Percentiles rank a stretch among this genome's conserved stretches.
Evolutionary conservation across 2,329 filamentous ascomycete genomes (phyloP).

Genomic region (Aspergillus neoniger): DNA sequence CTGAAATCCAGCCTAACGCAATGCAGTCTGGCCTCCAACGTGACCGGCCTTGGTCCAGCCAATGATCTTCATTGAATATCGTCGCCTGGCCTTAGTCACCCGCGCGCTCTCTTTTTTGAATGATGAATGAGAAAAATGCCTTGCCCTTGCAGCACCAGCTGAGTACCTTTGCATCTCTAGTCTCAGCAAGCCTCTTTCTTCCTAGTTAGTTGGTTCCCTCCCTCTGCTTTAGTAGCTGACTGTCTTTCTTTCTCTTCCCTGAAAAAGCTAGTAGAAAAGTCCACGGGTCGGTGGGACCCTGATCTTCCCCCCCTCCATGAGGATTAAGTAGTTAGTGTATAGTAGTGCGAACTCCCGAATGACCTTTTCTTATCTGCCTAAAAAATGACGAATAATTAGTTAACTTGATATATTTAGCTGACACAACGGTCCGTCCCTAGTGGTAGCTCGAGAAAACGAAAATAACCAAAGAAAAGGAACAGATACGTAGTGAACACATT

Average conservation of each 20-base stretch:
- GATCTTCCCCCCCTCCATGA: too few relatives aligned
- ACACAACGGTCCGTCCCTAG: not conserved
- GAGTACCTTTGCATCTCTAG: not conserved
- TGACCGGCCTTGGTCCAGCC: conserved; percentile 29
- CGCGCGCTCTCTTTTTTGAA: not conserved
- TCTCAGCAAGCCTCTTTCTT: conserved; percentile 4
- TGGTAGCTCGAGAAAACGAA: too few relatives aligned
- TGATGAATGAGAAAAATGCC: conserved; percentile 10
- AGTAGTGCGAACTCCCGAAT: too few relatives aligned
- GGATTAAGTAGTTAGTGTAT: too few relatives aligned
- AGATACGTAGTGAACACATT: not conserved
- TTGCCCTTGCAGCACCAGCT: conserved; percentile 13
- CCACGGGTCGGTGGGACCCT: not conserved
- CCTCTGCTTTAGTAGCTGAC: too few relatives aligned
- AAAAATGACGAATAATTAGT: too few relatives aligned
- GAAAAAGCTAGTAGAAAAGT: too few relatives aligned
- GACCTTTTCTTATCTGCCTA: too few relatives aligned
- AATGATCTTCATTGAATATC: conserved; percentile 21
- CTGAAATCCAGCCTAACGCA: conserved; percentile 39
- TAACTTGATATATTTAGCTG: not conserved
- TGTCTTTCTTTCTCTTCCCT: too few relatives aligned
- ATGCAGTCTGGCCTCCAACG: conserved; percentile 40
- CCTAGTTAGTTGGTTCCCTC: too few relatives aligned
- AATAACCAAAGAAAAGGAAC: not conserved
- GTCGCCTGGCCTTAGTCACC: conserved; percentile 5